phyloP scores from a whole-genome alignment of 2,329 filamentous ascomycete species.

The Seiridium unicorne region DNA sequence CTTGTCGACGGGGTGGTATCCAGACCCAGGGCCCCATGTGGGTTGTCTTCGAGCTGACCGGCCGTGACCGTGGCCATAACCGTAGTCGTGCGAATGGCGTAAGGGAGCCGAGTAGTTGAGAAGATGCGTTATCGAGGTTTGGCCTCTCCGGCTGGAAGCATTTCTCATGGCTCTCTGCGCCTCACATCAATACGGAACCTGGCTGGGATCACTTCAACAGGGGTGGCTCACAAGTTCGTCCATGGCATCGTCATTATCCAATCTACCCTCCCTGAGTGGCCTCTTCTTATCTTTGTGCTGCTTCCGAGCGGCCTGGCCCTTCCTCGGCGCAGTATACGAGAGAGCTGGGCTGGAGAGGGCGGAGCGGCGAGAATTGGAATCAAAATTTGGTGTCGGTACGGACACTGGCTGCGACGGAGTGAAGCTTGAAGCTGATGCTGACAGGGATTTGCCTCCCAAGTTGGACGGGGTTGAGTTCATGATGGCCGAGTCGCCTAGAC shows the following conservation, averaged over 20 bases:
- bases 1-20: conserved; percentile 89
- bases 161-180: conserved; percentile 50
- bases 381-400: conserved; percentile 43
- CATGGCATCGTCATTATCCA: conserved; percentile 83
- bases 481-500: conserved; percentile 16
- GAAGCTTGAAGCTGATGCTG: conserved; percentile 39
- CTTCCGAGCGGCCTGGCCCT: conserved; percentile 72
- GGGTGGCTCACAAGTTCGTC: conserved; percentile 63
- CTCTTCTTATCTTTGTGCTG: conserved; percentile 82
- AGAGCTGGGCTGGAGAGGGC: conserved; percentile 33
- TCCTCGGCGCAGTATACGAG: conserved; percentile 57
- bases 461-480: conserved; percentile 34
- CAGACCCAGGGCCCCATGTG: conserved; percentile 82
- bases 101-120: conserved; percentile 87
- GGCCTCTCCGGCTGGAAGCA: conserved; percentile 73
- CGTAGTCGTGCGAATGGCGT: conserved; percentile 62
- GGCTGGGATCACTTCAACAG: conserved; percentile 5
- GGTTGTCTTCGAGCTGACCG: conserved; percentile 67
- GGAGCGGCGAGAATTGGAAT: conserved; percentile 45
- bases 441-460: conserved; percentile 51
- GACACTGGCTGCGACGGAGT: conserved; percentile 38
- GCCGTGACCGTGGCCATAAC: conserved; percentile 42
- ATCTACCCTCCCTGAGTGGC: conserved; percentile 48
- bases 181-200: conserved; percentile 10
- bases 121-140: conserved; percentile 95